Conservation (phyloP, 2,329 filamentous ascomycete genomes). For the Sarocladiaceae sp. region DNA sequence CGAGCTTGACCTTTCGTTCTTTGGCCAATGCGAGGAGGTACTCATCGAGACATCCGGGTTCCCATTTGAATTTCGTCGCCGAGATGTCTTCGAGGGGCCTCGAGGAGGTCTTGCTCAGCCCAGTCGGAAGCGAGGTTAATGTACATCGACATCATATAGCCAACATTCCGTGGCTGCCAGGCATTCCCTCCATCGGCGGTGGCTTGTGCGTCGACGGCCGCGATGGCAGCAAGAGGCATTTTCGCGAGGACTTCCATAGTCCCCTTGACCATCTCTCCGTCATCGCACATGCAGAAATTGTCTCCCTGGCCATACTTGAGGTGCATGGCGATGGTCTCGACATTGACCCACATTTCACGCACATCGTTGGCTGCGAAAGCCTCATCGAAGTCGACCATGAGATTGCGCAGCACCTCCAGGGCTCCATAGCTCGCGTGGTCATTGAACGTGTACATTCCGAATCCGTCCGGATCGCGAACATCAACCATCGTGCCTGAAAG, state of each 20-base stretch:
- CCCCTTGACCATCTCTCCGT: conserved; percentile 20
- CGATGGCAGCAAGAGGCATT: conserved; percentile 36
- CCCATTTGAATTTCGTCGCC: conserved; percentile 17
- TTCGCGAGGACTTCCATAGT: conserved; percentile 11
- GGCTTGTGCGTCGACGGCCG: conserved; percentile 12
- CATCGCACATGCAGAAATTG: conserved; percentile 16
- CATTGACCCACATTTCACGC: conserved; percentile 36
- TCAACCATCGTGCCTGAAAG: conserved; percentile 15
- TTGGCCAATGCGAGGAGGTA: conserved; percentile 30
- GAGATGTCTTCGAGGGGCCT: conserved; percentile 15
- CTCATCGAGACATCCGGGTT: conserved; percentile 20
- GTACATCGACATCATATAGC: conserved; percentile 32
- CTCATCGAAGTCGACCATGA: conserved; percentile 34
- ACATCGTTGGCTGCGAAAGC: conserved; percentile 22
- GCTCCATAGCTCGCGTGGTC: conserved; percentile 33
- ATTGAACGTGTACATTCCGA: conserved; percentile 38
- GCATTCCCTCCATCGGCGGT: conserved; percentile 7
- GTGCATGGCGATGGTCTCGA: conserved; percentile 31
- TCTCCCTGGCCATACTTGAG: conserved; percentile 16
- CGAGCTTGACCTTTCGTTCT: conserved; percentile 26
- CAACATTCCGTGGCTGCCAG: conserved; percentile 31
- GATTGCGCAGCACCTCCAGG: conserved; percentile 30
- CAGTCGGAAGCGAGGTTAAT: conserved; percentile 18
- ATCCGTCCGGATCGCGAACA: conserved; percentile 15
- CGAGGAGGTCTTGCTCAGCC: conserved; percentile 16